A percentile compares a stretch with the other conserved stretches of the same genome.
Conservation (phyloP, 139 green algal species). For the Picochlorum costavermella region DNA sequence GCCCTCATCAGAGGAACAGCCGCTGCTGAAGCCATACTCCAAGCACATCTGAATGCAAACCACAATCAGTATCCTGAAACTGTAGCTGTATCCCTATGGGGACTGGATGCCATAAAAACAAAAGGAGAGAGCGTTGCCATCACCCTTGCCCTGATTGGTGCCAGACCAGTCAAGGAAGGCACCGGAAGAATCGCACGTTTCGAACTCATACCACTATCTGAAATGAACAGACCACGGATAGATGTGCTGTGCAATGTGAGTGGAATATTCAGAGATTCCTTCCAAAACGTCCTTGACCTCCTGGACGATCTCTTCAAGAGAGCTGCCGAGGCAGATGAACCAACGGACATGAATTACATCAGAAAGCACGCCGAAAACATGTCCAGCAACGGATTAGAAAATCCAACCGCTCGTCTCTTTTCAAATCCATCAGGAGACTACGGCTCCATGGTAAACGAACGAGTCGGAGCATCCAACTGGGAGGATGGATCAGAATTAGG, state of each 20-base stretch:
- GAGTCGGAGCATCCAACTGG: constrained; percentile 75
- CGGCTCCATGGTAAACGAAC: constrained; percentile 97
- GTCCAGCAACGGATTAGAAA: constrained; percentile 44
- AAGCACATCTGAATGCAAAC: constrained; percentile 55
- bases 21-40: constrained; percentile 54
- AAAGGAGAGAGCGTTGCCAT: constrained; percentile 86
- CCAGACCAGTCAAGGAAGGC: constrained; percentile 70
- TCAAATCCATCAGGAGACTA: constrained; percentile 92
- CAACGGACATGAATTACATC: constrained; percentile 80
- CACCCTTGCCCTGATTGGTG: constrained; percentile 77
- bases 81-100: constrained; percentile 93
- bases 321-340: constrained; percentile 60
- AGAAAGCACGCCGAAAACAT: constrained; percentile 80
- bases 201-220: constrained; percentile 59
- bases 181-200: constrained; percentile 82
- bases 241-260: constrained; percentile 95
- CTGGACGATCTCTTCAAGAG: constrained; percentile 75
- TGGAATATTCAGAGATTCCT: constrained; percentile 91
- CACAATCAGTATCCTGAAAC: constrained; percentile 79
- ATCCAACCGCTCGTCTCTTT: constrained; percentile 75
- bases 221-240: constrained; percentile 70
- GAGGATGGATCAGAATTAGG: constrained; percentile 80
- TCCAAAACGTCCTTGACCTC: constrained; percentile 90
- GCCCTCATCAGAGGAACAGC: constrained; percentile 61
- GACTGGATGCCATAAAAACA: constrained; percentile 96